Conservation (phyloP, 108 stramenopile species). For the Nannochloropsis oceanica region DNA sequence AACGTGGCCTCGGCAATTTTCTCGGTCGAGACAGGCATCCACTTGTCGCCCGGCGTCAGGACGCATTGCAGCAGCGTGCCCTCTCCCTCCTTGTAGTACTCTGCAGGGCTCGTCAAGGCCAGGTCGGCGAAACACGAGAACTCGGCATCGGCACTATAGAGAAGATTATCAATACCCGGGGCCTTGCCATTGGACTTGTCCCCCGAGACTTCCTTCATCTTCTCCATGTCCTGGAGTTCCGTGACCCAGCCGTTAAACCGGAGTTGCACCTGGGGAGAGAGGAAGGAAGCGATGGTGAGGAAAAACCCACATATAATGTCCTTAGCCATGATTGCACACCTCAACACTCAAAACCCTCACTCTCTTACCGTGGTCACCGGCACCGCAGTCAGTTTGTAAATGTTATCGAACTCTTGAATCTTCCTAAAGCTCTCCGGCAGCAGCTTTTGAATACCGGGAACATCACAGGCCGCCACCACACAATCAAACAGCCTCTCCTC, state of each 20-base stretch:
- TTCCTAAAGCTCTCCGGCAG: conserved; percentile 72
- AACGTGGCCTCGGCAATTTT: conserved; percentile 30
- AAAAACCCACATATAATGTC: background rate
- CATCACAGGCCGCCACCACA: conserved; percentile 73
- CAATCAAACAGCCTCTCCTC: conserved; percentile 59
- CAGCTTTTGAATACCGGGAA: conserved; percentile 88
- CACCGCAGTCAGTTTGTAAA: conserved; percentile 86
- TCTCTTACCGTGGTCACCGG: conserved; percentile 77
- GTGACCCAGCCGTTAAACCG: conserved; percentile 94
- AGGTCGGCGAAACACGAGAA: conserved; percentile 94
- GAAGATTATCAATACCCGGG: conserved; percentile 78
- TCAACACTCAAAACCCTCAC: background rate
- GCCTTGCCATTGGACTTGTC: conserved; percentile 72
- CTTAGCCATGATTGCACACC: too few relatives aligned
- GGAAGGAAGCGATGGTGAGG: background rate
- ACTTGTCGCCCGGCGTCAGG: conserved; percentile 36
- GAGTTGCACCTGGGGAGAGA: conserved; percentile 46
- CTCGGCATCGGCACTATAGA: conserved; percentile 87
- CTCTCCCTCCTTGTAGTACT: conserved; percentile 83
- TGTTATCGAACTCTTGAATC: conserved; percentile 61
- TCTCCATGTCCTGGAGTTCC: conserved; percentile 63
- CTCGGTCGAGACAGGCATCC: conserved; percentile 37
- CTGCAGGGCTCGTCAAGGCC: conserved; percentile 66
- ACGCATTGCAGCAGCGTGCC: conserved; percentile 43
- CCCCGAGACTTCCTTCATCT: conserved; percentile 66